Conservation (phyloP, 331 rosid genomes). For the Cydonia oblonga region DNA sequence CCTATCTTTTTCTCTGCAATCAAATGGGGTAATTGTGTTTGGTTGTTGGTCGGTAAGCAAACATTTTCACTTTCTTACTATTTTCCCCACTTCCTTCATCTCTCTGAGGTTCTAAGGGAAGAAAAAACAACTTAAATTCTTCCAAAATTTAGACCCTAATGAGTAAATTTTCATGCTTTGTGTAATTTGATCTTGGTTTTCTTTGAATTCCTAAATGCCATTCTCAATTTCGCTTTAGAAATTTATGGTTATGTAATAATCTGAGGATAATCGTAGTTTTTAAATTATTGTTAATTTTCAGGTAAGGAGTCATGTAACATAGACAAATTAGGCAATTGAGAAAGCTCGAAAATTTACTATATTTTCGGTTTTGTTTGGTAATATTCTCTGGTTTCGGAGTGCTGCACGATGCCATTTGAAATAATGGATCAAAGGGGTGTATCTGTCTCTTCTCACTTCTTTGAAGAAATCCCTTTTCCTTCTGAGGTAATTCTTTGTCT, state of each 20-base stretch:
- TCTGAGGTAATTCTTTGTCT: slow-evolving; percentile 37
- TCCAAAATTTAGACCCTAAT: neutral
- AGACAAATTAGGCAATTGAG: slow-evolving; percentile 18
- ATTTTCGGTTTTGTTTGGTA: neutral
- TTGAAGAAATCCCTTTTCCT: slow-evolving; percentile 42
- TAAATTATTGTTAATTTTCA: neutral
- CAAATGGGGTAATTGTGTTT: slow-evolving; percentile 30
- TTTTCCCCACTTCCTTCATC: slow-evolving; percentile 1
- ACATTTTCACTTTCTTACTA: slow-evolving; percentile 14
- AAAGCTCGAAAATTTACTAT: slow-evolving; percentile 1
- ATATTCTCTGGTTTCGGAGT: slow-evolving; percentile 20
- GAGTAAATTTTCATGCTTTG: neutral
- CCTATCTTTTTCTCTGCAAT: slow-evolving; percentile 21
- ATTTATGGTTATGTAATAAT: neutral
- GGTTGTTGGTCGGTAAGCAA: slow-evolving; percentile 56
- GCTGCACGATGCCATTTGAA: slow-evolving; percentile 60
- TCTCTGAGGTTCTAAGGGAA: slow-evolving; percentile 1
- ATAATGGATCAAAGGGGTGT: slow-evolving; percentile 56
- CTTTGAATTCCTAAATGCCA: neutral
- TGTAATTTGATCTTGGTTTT: neutral
- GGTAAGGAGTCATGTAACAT: slow-evolving; percentile 14
- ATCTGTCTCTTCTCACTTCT: slow-evolving; percentile 48
- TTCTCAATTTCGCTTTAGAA: neutral
- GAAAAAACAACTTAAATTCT: neutral
- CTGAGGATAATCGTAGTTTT: neutral